Evolutionary conservation across 2,329 filamentous ascomycete species (phyloP).

Genomic region (Pseudogymnoascus sp.): DNA sequence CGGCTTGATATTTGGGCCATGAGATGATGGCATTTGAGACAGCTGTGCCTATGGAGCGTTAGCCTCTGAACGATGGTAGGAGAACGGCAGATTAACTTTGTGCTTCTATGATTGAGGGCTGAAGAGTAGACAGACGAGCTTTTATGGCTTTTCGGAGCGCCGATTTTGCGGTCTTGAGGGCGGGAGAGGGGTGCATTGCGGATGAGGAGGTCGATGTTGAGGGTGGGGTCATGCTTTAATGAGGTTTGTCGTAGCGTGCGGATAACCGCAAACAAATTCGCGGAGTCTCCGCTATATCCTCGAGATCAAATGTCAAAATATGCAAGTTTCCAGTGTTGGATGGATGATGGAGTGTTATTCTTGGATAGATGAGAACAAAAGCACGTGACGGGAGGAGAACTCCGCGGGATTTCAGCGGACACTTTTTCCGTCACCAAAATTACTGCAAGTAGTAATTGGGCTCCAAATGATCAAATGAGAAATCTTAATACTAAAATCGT

Average conservation of each 20-base stretch:
- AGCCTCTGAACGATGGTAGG: not conserved
- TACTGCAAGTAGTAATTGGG: not conserved
- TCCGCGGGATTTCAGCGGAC: not conserved
- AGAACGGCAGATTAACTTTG: not conserved
- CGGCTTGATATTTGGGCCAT: conserved; percentile 50
- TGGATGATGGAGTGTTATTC: not conserved
- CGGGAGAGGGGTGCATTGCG: not conserved
- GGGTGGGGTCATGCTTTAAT: not conserved
- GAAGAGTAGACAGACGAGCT: not conserved
- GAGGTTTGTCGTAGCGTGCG: not conserved
- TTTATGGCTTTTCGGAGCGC: not conserved
- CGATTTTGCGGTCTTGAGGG: not conserved
- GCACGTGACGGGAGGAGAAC: not conserved
- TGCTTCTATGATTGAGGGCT: not conserved
- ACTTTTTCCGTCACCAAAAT: not conserved
- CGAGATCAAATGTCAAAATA: not conserved
- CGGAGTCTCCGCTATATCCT: not conserved
- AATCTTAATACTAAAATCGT: not conserved
- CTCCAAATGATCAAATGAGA: not conserved
- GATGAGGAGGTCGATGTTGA: not conserved
- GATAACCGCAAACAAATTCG: not conserved
- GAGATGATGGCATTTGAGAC: not conserved
- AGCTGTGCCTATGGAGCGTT: not conserved
- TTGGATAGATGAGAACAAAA: not conserved
- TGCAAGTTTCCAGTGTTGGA: not conserved